Base-by-base conservation (phyloP, 768 basidiomycete species). In the Mycena metata region DNA sequence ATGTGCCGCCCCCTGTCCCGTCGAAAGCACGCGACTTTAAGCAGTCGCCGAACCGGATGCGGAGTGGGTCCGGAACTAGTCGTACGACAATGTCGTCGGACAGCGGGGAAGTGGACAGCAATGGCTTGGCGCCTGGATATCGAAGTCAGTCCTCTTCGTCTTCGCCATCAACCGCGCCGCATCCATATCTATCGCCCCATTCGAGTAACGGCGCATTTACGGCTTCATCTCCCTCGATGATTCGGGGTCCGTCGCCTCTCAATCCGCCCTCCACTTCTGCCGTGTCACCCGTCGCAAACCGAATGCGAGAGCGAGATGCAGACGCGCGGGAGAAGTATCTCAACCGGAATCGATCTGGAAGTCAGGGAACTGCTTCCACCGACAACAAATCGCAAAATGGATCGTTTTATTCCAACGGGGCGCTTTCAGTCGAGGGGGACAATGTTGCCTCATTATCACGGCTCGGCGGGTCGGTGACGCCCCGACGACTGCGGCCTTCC, bases 291-390 rank as follows among this genome's bases (percentile, higher is more conserved):
- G 87, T 96, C 64, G 92, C 90, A 33, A 91, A 83, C 72, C 91
- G 93, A 39, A 90, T 96, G 85, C 88, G 90, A 72, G 91, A 94
- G 79, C 86, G 89, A 64, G 94, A 96, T 76, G 94, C 94, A 21
- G 92, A 91, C 76, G 95, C 94, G 42, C 93, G 92, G 84, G 93
- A 94, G 77, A 93, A 94, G 74, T 96, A 94, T 76, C 83, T 94
- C 76, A 84, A 87, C 68, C 87, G 94, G 64, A 93, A 92, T 81
- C 88, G 94, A 64, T 95, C 93, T 75, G 94, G 92, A 56, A 94
- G 93, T 73, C 89, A 85, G 62, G 89, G 88, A 49, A 90, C 90
- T 26, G 84, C 90, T 21, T 92, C 91, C 1, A 91, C 91, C 16
- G 91, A 93, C 73, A 88, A 85, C 70, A 88, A 82, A 76, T 91